Conservation (phyloP, 331 rosid genomes). For the Dryas integrifolia region DNA sequence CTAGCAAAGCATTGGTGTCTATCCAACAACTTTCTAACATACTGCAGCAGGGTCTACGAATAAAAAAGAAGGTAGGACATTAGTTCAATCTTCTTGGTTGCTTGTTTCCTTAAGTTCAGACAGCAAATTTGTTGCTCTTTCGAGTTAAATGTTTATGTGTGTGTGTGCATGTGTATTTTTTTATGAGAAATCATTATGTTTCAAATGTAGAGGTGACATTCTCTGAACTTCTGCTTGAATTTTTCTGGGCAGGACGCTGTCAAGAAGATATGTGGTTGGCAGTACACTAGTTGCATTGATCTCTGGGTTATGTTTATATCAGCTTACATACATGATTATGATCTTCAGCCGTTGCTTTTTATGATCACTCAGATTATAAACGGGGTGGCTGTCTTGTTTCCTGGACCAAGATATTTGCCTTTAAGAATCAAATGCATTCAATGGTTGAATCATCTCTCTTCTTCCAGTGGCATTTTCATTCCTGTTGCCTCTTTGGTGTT, state of each 20-base stretch:
- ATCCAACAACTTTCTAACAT: slow-evolving; percentile 59
- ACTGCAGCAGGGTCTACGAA: slow-evolving; percentile 62
- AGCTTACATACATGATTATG: slow-evolving; percentile 51
- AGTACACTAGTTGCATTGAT: slow-evolving; percentile 71
- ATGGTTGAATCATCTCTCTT: slow-evolving; percentile 79
- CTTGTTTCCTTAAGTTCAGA: slow-evolving; percentile 15
- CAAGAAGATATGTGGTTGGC: slow-evolving; percentile 73
- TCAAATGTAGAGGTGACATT: background rate
- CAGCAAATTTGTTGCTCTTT: background rate
- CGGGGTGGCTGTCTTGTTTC: slow-evolving; percentile 73
- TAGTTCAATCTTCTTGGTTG: slow-evolving; percentile 12
- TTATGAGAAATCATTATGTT: background rate
- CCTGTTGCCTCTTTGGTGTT: slow-evolving; percentile 73
- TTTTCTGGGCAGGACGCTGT: slow-evolving; percentile 68
- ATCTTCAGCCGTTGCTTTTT: slow-evolving; percentile 68
- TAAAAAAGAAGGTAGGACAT: slow-evolving; percentile 56
- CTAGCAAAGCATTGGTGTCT: slow-evolving; percentile 54
- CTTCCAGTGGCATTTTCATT: slow-evolving; percentile 75
- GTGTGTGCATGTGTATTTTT: background rate
- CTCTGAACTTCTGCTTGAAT: slow-evolving; percentile 13
- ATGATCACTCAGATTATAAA: slow-evolving; percentile 65
- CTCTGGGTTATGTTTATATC: slow-evolving; percentile 73
- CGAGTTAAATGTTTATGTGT: background rate
- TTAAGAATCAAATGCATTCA: slow-evolving; percentile 76
- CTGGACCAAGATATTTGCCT: slow-evolving; percentile 95